Evolutionary conservation across 1,139 yeast species (phyloP).

Genomic region (Taphrina communis): DNA sequence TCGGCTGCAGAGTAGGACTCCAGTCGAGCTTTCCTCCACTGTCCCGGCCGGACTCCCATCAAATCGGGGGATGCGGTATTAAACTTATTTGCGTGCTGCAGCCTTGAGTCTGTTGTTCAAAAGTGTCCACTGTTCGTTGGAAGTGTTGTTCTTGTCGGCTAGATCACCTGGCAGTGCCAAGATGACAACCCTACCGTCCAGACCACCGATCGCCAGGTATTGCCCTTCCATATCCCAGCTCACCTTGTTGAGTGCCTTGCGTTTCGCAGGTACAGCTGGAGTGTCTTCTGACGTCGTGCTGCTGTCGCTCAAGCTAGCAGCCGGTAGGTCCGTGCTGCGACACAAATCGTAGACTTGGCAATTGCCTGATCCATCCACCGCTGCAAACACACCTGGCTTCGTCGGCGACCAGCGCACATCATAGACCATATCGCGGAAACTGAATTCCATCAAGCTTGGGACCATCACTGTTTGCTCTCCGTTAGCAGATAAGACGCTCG

Average conservation of each 20-base stretch:
- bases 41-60: too few species aligned
- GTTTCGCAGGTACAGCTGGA: constrained; percentile 44
- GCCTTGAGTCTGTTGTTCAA: constrained; percentile 17
- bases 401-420: constrained; percentile 58
- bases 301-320: constrained; percentile 36
- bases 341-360: constrained; percentile 65
- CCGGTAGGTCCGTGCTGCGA: constrained; percentile 51
- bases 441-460: constrained; percentile 47
- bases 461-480: not conserved
- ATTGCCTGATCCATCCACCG: constrained; percentile 58
- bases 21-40: too few species aligned
- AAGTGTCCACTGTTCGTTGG: constrained; percentile 1
- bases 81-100: not conserved
- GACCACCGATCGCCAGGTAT: constrained; percentile 52
- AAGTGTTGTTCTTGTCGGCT: not conserved
- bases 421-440: constrained; percentile 56
- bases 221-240: constrained; percentile 49
- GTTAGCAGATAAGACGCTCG: not conserved
- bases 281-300: not conserved
- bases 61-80: too few species aligned
- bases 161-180: constrained; percentile 48
- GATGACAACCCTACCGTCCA: constrained; percentile 52
- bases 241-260: constrained; percentile 47
- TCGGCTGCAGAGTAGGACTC: too few species aligned
- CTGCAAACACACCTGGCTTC: constrained; percentile 57